Evolutionary conservation across 164 flowering plant genomes (phyloP), one percentile per base, ranked within the genome.

Genomic region (Magnolia changhungtana): DNA sequence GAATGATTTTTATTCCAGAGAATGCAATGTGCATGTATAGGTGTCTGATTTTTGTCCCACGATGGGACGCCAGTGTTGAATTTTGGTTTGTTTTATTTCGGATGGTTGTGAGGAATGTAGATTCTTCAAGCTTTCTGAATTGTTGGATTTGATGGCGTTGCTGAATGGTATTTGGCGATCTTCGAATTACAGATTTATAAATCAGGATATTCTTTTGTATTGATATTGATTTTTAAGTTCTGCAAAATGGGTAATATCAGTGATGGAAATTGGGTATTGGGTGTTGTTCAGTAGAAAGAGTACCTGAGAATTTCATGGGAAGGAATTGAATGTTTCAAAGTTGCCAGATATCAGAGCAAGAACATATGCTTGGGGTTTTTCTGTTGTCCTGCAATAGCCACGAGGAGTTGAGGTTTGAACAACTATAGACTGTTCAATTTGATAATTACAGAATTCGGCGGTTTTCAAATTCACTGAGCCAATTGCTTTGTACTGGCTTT

Each of bases 21-120:
- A 91, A 66, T 89, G 90, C 86, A 89, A 91, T 85, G 82, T 89
- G 63, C 91, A 90, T 77, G 72, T 84, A 23, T 79, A 75, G 77
- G 24, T 70, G n/a, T 73, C 70, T 29, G 29, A 61, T 24, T n/a
- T n/a, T 20, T 65, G 68, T 8, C 16, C 4, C 37, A 9, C 69
- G 29, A 21, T 1, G 50, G 21, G 8, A 7, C 11, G 71, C 45
- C 2, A 37, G 29, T 50, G 11, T 55, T 16, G 61, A 55, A 55
- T 55, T 55, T 55, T 11, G 61, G 61, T 55, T 55, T 14, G 21
- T n/a, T 18, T 19, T 59, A 59, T 0, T 59, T 64, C 19, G 21
- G 21, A n/a, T 64, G 23, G 24, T 8, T 59, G 19, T 59, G 63
- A 14, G 16, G n/a, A 37, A 37, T 55, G 61, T 11, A 55, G 18